A percentile compares a stretch with the other conserved stretches of the same genome.
phyloP scores from a whole-genome alignment of 2,329 filamentous ascomycete species.

The Neophaeococcomyces aloes region DNA sequence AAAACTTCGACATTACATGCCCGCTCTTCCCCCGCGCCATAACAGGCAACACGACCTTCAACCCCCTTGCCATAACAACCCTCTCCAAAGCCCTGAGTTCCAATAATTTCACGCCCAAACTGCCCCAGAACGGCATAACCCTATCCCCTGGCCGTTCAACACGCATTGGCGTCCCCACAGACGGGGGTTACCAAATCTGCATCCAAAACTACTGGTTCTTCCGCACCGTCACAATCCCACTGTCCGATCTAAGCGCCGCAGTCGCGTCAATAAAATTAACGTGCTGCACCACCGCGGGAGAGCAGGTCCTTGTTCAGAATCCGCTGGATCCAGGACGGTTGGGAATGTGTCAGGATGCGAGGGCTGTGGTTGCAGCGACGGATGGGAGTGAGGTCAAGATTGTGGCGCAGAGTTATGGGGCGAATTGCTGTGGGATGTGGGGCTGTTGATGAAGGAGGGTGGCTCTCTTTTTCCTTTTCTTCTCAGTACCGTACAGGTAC shows the following conservation, averaged over 20 bases:
- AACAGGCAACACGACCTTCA: neutral
- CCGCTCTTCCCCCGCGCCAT: too few species aligned
- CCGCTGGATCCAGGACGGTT: neutral
- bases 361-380: neutral
- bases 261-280: neutral
- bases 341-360: slow-evolving; percentile 2
- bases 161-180: neutral
- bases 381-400: slow-evolving; percentile 4
- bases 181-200: slow-evolving; percentile 6
- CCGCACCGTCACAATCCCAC: slow-evolving; percentile 1
- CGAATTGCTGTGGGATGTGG: slow-evolving; percentile 5
- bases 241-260: neutral
- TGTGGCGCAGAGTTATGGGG: slow-evolving; percentile 4
- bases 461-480: too few species aligned
- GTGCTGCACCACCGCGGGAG: neutral
- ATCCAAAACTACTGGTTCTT: slow-evolving; percentile 8
- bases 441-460: neutral
- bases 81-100: neutral
- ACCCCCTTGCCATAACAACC: neutral
- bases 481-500: too few species aligned
- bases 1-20: too few species aligned
- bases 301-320: neutral
- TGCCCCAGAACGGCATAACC: neutral
- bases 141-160: neutral
- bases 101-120: neutral